These are phyloP conservation scores for Infundibulicybe gibba DNA, from an alignment of 768 basidiomycete genomes.

Conservation along the genomic window DNA sequence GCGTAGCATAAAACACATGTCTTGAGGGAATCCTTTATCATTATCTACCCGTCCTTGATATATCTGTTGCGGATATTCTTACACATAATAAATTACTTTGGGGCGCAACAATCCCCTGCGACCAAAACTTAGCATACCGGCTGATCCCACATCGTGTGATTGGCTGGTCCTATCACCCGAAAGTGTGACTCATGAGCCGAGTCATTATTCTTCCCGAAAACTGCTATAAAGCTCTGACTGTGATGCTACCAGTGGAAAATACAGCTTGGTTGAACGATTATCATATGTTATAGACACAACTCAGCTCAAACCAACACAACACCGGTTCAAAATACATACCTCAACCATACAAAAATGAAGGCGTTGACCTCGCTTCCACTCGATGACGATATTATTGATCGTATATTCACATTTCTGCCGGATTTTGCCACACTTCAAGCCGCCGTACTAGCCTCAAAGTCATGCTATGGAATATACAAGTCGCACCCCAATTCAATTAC, in stretches of 20 bases:
- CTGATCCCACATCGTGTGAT: no score
- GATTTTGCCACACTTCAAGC: slow-evolving; percentile 22
- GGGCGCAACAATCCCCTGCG: no score
- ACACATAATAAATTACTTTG: no score
- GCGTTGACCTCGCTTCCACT: slow-evolving; percentile 14
- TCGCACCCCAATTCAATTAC: slow-evolving; percentile 24
- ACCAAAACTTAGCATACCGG: no score
- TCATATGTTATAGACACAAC: slow-evolving; percentile 7
- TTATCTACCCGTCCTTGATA: slow-evolving; percentile 1
- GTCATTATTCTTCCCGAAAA: no score
- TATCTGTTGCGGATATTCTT: no score
- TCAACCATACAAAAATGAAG: slow-evolving; percentile 5
- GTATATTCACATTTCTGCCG: slow-evolving; percentile 20
- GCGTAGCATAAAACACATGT: neutral
- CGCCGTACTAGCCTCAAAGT: slow-evolving; percentile 22
- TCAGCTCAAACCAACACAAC: no score
- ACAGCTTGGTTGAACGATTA: neutral
- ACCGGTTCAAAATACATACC: no score
- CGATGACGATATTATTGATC: slow-evolving; percentile 26
- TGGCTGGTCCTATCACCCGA: no score
- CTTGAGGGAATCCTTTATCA: slow-evolving; percentile 3
- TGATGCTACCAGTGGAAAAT: no score
- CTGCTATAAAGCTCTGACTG: no score
- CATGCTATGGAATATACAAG: slow-evolving; percentile 23
- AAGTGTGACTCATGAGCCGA: no score